These are phyloP conservation scores for Candida silvatica DNA, from an alignment of 805 yeast species.

Conservation along the genomic window DNA sequence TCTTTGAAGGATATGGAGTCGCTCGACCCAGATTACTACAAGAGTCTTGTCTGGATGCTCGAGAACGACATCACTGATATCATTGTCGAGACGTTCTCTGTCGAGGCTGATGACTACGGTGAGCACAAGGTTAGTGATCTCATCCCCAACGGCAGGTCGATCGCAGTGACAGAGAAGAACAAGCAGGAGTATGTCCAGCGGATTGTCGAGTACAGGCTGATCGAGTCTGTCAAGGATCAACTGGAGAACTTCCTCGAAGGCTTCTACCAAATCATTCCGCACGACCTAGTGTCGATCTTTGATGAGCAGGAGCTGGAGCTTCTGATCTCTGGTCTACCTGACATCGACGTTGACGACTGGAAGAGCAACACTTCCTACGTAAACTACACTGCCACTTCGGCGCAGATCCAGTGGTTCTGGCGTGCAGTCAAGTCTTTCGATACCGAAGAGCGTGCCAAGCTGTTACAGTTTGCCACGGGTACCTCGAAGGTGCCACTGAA, in stretches of 20 bases:
- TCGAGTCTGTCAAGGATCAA: constrained; percentile 79
- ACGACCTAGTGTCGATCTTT: constrained; percentile 74
- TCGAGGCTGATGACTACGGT: constrained; percentile 90
- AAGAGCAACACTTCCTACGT: constrained; percentile 72
- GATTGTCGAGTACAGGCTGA: constrained; percentile 81
- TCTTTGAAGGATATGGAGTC: constrained; percentile 91
- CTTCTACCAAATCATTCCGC: constrained; percentile 83
- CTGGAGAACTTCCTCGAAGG: constrained; percentile 80
- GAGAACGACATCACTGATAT: constrained; percentile 96
- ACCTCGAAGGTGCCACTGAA: constrained; percentile 92
- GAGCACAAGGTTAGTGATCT: constrained; percentile 79
- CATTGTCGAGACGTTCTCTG: constrained; percentile 88
- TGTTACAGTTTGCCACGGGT: constrained; percentile 94
- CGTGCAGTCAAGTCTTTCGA: constrained; percentile 93
- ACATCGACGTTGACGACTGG: constrained; percentile 96
- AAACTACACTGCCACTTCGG: constrained; percentile 74
- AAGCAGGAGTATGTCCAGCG: constrained; percentile 81
- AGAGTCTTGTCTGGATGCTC: constrained; percentile 90
- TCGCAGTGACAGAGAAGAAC: constrained; percentile 84
- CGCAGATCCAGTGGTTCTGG: constrained; percentile 97
- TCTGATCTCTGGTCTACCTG: constrained; percentile 90
- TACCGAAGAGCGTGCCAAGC: constrained; percentile 86
- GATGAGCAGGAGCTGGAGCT: constrained; percentile 95
- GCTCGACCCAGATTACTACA: constrained; percentile 84
- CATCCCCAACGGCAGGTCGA: constrained; percentile 71